Evolutionary conservation across 148 eudicot genomes (phyloP).

Genomic region (Fagopyrum tataricum): DNA sequence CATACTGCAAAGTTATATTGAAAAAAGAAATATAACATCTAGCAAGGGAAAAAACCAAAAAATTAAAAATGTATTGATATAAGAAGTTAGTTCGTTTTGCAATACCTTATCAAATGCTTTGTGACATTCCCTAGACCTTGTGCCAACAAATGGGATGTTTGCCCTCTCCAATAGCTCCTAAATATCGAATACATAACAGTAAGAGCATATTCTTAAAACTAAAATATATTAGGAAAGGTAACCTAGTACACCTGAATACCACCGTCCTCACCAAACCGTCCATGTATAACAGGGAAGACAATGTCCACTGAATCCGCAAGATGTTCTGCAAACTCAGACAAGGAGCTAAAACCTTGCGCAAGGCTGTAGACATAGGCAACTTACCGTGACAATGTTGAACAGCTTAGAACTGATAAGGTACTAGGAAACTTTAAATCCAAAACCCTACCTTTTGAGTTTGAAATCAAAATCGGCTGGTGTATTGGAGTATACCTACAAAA

Average conservation of each 20-base stretch:
- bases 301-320: constrained; percentile 73
- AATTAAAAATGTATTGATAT: background rate
- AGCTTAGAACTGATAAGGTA: background rate
- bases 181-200: constrained; percentile 6
- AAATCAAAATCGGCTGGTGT: constrained; percentile 96
- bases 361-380: constrained; percentile 41
- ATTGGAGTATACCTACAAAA: constrained; percentile 75
- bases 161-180: constrained; percentile 74
- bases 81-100: background rate
- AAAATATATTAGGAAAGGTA: background rate
- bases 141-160: constrained; percentile 79
- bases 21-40: background rate
- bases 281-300: constrained; percentile 91
- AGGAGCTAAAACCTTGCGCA: constrained; percentile 65
- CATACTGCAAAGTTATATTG: constrained; percentile 43
- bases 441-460: constrained; percentile 62
- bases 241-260: constrained; percentile 64
- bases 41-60: background rate
- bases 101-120: constrained; percentile 86
- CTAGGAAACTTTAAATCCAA: constrained; percentile 7
- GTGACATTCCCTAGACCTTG: constrained; percentile 57
- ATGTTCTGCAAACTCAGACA: constrained; percentile 68
- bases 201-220: background rate
- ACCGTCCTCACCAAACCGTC: constrained; percentile 94
- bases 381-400: background rate